Base-by-base conservation (phyloP, 805 yeast species). In the Candida takata region DNA sequence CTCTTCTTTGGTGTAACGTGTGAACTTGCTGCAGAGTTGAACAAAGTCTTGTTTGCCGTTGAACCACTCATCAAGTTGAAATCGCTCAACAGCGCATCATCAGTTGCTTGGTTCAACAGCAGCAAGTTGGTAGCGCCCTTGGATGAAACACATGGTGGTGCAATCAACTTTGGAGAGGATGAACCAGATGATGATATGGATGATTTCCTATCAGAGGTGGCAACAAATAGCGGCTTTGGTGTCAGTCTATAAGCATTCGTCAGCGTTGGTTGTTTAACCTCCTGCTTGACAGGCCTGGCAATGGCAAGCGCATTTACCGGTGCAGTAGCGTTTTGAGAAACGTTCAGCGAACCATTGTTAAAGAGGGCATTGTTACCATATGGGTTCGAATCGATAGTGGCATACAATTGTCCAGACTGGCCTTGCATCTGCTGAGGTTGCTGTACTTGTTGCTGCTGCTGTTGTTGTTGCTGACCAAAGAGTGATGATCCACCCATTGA, bases 351-450 rank as follows among this genome's bases (percentile, higher is more conserved):
- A 23, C 57, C 55, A 20, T 57, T 48, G 29, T 54, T 57, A 48
- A 84, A 85, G 35, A 88, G 63, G 6, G 87, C 83, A 48, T 79
- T 79, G 32, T 74, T 70, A 2, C 95, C 95, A 54, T 84, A 88
- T 29, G 96, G 95, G 53, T 81, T 74, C 40, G 68, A 66, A 38
- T 62, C 65, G 35, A 61, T 53, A 36, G 62, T 44, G 34, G 44
- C 54, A 32, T 56, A 51, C 13, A 57, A 47, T 26, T 42, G 46
- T 14, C 46, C 43, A 6, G 47, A 41, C 42, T 53, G 43, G 16
- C 41, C 43, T 19, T 39, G 34, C n/a, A 24, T 31, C 15, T 27
- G 38, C 9, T 18, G 42, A 42, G 49, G 39, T 29, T 41, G 45
- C 25, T 42, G 54, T 28, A 38, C 52, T 14, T 35, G 38, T 21